Evolutionary conservation across 495 filamentous ascomycete genomes (phyloP), one percentile per base, ranked within the genome.

Genomic region (Copromyces sp.): DNA sequence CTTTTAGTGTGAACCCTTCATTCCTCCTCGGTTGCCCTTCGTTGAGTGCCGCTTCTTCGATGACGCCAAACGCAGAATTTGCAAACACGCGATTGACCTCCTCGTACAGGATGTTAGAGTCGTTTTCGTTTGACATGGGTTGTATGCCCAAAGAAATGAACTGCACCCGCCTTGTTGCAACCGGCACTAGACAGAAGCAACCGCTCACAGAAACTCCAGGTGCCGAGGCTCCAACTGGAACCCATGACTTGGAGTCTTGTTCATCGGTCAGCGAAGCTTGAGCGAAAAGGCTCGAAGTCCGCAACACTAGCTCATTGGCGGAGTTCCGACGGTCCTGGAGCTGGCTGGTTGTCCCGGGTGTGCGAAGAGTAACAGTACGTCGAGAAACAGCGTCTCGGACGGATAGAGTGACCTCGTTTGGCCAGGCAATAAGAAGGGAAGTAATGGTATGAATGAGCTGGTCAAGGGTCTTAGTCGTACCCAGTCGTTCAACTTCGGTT

Each of bases 11-110:
- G 73, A 83, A 87, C 1, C 85, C 84, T 47, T 85, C 80, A 73
- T 75, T 72, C 82, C 85, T 74, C 40, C 20, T 44, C 7, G 70
- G 73, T 2, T 7, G 37, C 8, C 71, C 72, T 17, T 78, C 75
- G 4, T 80, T 76, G 32, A 81, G 74, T 1, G 41, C 68, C 11
- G 53, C 39, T 14, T 87, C 86, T 39, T 90, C 90, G 11, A 87
- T 72, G 20, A 84, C 80, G 1, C 94, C 94, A 80, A 98, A 98
- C 73, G 87, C 89, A 0, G 95, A 98, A 44, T 85, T 84, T 35
- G 85, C 81, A 82, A 99, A 95, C 4, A 94, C 72, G 29, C 86
- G 84, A 77, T 98, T 98, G 69, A 97, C 82, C 75, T 92, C 91
- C 65, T 91, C 89, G 75, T 92, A 94, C 2, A 98, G 76, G 11